A percentile compares a stretch with the other conserved stretches of the same genome.
Conservation (phyloP, 2,329 filamentous ascomycete species). For the Xylariales sp. region DNA sequence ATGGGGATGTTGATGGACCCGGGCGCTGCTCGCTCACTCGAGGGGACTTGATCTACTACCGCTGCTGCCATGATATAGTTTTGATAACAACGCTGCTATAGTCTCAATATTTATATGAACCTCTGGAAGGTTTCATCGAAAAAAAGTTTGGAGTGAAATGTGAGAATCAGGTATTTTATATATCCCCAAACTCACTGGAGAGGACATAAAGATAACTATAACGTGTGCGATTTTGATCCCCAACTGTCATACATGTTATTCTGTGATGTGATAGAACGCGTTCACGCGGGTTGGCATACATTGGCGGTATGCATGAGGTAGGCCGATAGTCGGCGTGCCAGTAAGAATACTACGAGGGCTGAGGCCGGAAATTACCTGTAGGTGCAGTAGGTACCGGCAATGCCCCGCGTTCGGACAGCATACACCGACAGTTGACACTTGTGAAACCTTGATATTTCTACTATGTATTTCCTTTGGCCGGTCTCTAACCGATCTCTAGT, state of each 20-base stretch:
- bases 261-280: neutral
- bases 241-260: neutral
- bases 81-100: neutral
- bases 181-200: conserved; percentile 1
- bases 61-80: conserved; percentile 30
- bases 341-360: neutral
- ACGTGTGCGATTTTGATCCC: neutral
- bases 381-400: too few relatives aligned
- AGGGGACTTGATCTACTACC: conserved; percentile 34
- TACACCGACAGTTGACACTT: too few relatives aligned
- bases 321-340: neutral
- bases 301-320: neutral
- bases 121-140: neutral
- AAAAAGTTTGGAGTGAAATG: neutral
- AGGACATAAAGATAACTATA: neutral
- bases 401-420: conserved; percentile 14
- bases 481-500: too few relatives aligned
- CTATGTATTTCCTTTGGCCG: too few relatives aligned
- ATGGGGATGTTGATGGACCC: conserved; percentile 55
- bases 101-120: neutral
- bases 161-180: conserved; percentile 5
- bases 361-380: neutral
- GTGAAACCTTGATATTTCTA: too few relatives aligned
- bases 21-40: conserved; percentile 49
- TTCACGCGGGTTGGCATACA: neutral